phyloP scores from a whole-genome alignment of 495 filamentous ascomycete species.

The Aspergillus carlsbadensis region DNA sequence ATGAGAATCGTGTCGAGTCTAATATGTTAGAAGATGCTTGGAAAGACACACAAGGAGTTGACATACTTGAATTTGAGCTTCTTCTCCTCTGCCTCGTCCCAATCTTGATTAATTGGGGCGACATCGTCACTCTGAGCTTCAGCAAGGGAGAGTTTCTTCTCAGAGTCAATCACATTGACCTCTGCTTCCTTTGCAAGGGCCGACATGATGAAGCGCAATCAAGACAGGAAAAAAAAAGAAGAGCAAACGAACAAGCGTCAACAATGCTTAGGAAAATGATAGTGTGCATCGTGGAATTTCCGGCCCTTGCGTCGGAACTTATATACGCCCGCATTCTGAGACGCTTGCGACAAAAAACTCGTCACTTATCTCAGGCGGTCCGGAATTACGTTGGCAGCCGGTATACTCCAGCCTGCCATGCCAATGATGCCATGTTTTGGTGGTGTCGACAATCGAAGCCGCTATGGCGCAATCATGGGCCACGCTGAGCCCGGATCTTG shows the following conservation, averaged over 20 bases:
- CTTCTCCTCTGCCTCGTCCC: conserved; percentile 29
- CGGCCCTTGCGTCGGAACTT: background rate
- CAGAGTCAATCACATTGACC: background rate
- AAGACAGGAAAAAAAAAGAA: background rate
- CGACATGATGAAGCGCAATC: background rate
- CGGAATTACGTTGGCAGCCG: background rate
- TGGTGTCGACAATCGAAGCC: conserved; percentile 9
- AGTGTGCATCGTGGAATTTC: background rate
- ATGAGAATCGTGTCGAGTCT: conserved; percentile 53
- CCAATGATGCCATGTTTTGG: background rate
- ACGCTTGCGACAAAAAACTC: background rate
- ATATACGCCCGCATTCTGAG: background rate
- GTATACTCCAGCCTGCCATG: background rate
- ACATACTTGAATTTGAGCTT: conserved; percentile 31
- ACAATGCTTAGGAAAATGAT: background rate
- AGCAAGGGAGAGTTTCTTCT: conserved; percentile 4
- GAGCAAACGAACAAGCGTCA: background rate
- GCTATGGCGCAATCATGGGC: conserved; percentile 13
- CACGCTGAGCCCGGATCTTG: background rate
- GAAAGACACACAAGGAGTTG: background rate
- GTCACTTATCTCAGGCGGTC: background rate
- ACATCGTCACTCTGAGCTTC: background rate
- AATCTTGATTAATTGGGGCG: conserved; percentile 29
- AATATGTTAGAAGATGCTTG: background rate
- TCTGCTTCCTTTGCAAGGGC: background rate